Evolutionary conservation across 2,329 filamentous ascomycete species (phyloP).

Genomic region (Cordyceps pruinosa): DNA sequence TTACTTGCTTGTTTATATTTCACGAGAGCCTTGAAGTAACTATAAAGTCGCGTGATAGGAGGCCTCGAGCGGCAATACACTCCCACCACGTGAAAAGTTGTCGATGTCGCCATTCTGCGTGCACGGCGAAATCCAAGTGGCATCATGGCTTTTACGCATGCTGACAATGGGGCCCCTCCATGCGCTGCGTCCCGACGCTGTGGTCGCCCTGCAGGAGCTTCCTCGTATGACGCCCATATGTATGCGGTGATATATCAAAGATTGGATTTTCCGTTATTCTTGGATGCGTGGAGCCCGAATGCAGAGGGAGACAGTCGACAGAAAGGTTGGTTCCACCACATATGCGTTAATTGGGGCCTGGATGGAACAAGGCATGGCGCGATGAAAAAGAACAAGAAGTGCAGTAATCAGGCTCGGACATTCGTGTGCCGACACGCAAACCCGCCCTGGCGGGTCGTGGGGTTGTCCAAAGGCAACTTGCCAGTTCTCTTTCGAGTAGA

Average conservation of each 20-base stretch:
- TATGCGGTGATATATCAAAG: not conserved
- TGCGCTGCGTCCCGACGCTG: conserved; percentile 3
- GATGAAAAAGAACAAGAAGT: not conserved
- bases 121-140: not conserved
- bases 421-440: not conserved
- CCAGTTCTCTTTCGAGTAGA: not conserved
- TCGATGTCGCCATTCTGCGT: not conserved
- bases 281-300: not conserved
- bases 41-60: not conserved
- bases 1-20: not conserved
- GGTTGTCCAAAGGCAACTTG: not conserved
- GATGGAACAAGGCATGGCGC: not conserved
- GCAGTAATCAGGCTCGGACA: not conserved
- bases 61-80: not conserved
- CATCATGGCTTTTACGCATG: not conserved
- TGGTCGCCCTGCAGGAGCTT: not conserved
- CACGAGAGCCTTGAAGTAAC: not conserved
- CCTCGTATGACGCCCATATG: not conserved
- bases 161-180: not conserved
- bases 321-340: not conserved
- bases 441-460: not conserved
- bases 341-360: not conserved
- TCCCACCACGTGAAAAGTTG: not conserved
- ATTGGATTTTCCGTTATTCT: not conserved
- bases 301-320: not conserved